Evolutionary conservation across 345 rosid genomes (phyloP).

Genomic region (Garcia nutans): DNA sequence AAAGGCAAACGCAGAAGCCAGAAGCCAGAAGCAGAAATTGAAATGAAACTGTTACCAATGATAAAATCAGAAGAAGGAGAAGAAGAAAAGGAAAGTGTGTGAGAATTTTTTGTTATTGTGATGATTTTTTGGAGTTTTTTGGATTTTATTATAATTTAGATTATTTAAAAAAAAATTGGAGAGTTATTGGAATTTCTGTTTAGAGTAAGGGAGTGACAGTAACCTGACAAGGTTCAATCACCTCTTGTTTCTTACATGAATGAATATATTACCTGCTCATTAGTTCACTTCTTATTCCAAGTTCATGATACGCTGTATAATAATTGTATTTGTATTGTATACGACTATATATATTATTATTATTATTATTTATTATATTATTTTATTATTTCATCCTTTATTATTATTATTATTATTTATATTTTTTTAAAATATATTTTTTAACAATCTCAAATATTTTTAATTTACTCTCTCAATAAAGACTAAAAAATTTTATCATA

Average conservation of each 20-base stretch:
- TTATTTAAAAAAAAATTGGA: neutral
- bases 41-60: neutral
- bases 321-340: too few species aligned
- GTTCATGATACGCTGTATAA: too few species aligned
- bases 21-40: neutral
- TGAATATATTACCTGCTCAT: slow-evolving; percentile 1
- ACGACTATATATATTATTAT: neutral
- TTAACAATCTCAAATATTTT: too few species aligned
- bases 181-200: neutral
- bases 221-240: slow-evolving; percentile 19
- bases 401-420: too few species aligned
- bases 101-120: neutral
- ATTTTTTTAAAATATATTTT: too few species aligned
- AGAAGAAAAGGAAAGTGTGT: neutral
- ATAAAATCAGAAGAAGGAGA: neutral
- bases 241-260: slow-evolving; percentile 8
- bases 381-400: too few species aligned
- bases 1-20: neutral
- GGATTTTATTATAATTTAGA: neutral
- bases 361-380: too few species aligned
- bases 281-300: neutral
- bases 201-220: slow-evolving; percentile 16
- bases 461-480: too few species aligned
- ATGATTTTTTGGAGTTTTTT: neutral
- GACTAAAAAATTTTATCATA: too few species aligned